Percentiles rank a stretch among this genome's conserved stretches.
Evolutionary conservation across 2,329 filamentous ascomycete species (phyloP).

Genomic region (Phyllosticta citribraziliensis): DNA sequence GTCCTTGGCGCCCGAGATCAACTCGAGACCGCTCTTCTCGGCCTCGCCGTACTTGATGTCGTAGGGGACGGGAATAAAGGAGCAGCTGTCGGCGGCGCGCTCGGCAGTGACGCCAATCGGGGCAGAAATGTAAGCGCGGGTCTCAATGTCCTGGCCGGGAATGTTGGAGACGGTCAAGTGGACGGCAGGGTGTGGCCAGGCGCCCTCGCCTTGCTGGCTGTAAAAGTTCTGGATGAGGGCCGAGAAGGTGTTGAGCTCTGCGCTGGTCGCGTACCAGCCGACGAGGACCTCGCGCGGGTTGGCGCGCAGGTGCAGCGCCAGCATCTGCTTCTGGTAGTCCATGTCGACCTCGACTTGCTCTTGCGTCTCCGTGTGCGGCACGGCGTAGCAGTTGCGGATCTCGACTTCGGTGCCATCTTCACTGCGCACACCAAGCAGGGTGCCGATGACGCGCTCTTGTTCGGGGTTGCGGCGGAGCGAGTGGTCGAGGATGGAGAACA

Average conservation of each 20-base stretch:
- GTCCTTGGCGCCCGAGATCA: slow-evolving; percentile 75
- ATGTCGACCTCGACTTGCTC: slow-evolving; percentile 99
- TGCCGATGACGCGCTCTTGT: slow-evolving; percentile 93
- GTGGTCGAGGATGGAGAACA: slow-evolving; percentile 71
- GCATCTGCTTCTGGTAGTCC: slow-evolving; percentile 99
- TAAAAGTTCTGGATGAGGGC: slow-evolving; percentile 99
- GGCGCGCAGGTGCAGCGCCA: slow-evolving; percentile 85
- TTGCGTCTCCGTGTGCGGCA: slow-evolving; percentile 95
- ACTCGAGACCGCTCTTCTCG: slow-evolving; percentile 67
- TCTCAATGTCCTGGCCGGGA: slow-evolving; percentile 78
- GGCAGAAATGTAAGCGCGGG: slow-evolving; percentile 87
- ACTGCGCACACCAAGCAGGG: slow-evolving; percentile 81
- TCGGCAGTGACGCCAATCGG: slow-evolving; percentile 92
- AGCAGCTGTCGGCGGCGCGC: slow-evolving; percentile 87
- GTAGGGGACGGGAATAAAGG: slow-evolving; percentile 96
- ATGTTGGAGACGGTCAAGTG: slow-evolving; percentile 92
- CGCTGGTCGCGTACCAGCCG: slow-evolving; percentile 96
- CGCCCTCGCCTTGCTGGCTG: slow-evolving; percentile 90
- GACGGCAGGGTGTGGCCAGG: slow-evolving; percentile 92
- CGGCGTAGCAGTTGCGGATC: slow-evolving; percentile 92
- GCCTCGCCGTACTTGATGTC: slow-evolving; percentile 82
- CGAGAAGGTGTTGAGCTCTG: slow-evolving; percentile 96
- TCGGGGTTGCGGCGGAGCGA: slow-evolving; percentile 84
- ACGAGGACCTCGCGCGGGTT: slow-evolving; percentile 89
- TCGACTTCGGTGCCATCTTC: slow-evolving; percentile 97